These are phyloP conservation scores for Nothopassalora personata DNA, from an alignment of 2,329 filamentous ascomycete species.

Conservation along the genomic window DNA sequence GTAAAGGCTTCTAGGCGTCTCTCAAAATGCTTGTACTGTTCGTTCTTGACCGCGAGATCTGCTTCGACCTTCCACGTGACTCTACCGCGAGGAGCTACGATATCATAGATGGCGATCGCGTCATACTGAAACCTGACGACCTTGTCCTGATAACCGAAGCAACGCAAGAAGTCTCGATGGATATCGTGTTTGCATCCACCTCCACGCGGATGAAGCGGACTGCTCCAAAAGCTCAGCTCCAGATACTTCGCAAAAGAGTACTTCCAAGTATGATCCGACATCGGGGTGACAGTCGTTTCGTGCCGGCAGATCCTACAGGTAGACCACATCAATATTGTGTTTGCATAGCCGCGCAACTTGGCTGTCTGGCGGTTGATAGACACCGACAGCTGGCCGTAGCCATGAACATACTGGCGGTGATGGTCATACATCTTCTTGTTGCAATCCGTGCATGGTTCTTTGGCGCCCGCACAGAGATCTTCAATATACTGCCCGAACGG, in stretches of 20 bases:
- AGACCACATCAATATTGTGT: constrained; percentile 95
- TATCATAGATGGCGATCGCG: constrained; percentile 84
- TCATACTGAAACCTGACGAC: constrained; percentile 89
- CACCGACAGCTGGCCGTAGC: constrained; percentile 86
- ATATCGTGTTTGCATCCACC: constrained; percentile 85
- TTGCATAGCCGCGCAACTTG: constrained; percentile 59
- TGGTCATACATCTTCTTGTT: constrained; percentile 86
- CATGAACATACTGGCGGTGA: constrained; percentile 94
- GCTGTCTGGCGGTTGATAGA: constrained; percentile 73
- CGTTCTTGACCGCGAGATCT: constrained; percentile 87
- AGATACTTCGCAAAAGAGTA: constrained; percentile 98
- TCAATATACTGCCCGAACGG: constrained; percentile 94
- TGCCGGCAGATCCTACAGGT: constrained; percentile 87
- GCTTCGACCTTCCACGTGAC: constrained; percentile 98
- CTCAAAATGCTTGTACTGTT: constrained; percentile 76
- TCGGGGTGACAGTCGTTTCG: constrained; percentile 80
- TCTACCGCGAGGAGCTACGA: constrained; percentile 81
- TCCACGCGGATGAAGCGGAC: constrained; percentile 67
- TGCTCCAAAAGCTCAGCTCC: constrained; percentile 96
- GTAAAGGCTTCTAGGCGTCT: constrained; percentile 83
- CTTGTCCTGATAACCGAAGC: constrained; percentile 83
- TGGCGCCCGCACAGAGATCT: constrained; percentile 72
- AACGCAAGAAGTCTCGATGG: constrained; percentile 84
- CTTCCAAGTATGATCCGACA: constrained; percentile 94
- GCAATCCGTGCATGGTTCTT: constrained; percentile 75